Percentiles rank a stretch among this genome's conserved stretches.
Evolutionary conservation across 1,284 basidiomycete species (phyloP).

Genomic region (Trametes polyzona): DNA sequence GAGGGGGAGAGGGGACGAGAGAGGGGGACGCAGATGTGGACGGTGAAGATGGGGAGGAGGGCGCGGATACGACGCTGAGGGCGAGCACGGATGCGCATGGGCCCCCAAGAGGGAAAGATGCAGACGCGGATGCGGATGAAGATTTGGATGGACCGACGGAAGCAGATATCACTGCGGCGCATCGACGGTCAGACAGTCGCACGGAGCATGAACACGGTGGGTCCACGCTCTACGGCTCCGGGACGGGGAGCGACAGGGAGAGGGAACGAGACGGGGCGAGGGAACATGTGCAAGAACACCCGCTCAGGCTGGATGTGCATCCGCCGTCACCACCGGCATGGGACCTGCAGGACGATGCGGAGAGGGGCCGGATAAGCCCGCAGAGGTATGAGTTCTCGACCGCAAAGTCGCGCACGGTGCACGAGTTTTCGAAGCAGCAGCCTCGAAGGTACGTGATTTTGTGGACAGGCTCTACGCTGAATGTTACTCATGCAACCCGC

Average conservation of each 20-base stretch:
- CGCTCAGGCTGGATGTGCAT: slow-evolving; percentile 41
- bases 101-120: slow-evolving; percentile 12
- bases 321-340: slow-evolving; percentile 59
- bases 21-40: slow-evolving; percentile 3
- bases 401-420: slow-evolving; percentile 22
- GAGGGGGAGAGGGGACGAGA: slow-evolving; percentile 10
- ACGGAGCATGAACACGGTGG: slow-evolving; percentile 17
- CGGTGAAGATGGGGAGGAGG: neutral
- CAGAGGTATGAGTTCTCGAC: slow-evolving; percentile 21
- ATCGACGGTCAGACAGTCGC: slow-evolving; percentile 10
- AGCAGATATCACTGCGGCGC: slow-evolving; percentile 21
- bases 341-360: slow-evolving; percentile 44
- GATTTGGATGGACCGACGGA: slow-evolving; percentile 6
- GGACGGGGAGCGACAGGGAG: slow-evolving; percentile 4
- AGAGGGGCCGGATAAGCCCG: slow-evolving; percentile 21
- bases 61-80: neutral
- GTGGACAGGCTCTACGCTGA: neutral
- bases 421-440: slow-evolving; percentile 25
- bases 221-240: slow-evolving; percentile 21
- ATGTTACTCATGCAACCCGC: neutral
- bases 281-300: slow-evolving; percentile 30
- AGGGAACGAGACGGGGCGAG: neutral
- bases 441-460: slow-evolving; percentile 14
- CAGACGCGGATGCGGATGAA: slow-evolving; percentile 12
- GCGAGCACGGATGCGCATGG: slow-evolving; percentile 1